Percentiles rank a stretch among this genome's conserved stretches.
Evolutionary conservation across 78 protist genomes (phyloP).

Genomic region (Speleostelium caveatum): DNA sequence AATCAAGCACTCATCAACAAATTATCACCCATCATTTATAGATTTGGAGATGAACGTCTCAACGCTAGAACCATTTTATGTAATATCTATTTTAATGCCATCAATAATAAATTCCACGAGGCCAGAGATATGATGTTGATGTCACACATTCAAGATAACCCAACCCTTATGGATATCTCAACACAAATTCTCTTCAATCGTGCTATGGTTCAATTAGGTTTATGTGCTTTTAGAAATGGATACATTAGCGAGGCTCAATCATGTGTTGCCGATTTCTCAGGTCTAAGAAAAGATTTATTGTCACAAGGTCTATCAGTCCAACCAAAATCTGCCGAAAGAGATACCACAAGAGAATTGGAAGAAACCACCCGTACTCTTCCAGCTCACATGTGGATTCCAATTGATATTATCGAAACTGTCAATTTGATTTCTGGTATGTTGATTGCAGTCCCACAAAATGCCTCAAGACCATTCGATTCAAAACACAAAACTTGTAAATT

Average conservation of each 20-base stretch:
- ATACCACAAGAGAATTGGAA: constrained; percentile 80
- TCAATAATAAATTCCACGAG: constrained; percentile 82
- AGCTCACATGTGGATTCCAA: constrained; percentile 97
- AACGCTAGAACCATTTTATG: constrained; percentile 88
- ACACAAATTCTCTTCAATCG: constrained; percentile 95
- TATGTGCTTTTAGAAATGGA: constrained; percentile 96
- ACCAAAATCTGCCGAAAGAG: constrained; percentile 69
- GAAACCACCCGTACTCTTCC: constrained; percentile 92
- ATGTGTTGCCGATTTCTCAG: constrained; percentile 83
- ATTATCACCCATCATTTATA: constrained; percentile 79
- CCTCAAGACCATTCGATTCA: constrained; percentile 79
- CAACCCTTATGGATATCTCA: constrained; percentile 74
- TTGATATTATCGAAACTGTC: constrained; percentile 94
- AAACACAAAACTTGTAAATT: constrained; percentile 80
- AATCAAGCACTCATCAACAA: constrained; percentile 22
- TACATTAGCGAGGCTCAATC: constrained; percentile 90
- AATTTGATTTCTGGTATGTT: constrained; percentile 93
- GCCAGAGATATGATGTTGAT: constrained; percentile 96
- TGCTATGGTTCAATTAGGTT: constrained; percentile 96
- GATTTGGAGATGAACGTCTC: constrained; percentile 83
- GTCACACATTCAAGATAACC: constrained; percentile 90
- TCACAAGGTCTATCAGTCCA: constrained; percentile 89
- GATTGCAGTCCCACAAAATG: constrained; percentile 93
- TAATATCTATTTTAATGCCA: constrained; percentile 88
- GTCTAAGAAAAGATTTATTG: constrained; percentile 88